Base-by-base conservation (phyloP, 192 early-diverging fungal genomes). In the Coemansia sp. region DNA sequence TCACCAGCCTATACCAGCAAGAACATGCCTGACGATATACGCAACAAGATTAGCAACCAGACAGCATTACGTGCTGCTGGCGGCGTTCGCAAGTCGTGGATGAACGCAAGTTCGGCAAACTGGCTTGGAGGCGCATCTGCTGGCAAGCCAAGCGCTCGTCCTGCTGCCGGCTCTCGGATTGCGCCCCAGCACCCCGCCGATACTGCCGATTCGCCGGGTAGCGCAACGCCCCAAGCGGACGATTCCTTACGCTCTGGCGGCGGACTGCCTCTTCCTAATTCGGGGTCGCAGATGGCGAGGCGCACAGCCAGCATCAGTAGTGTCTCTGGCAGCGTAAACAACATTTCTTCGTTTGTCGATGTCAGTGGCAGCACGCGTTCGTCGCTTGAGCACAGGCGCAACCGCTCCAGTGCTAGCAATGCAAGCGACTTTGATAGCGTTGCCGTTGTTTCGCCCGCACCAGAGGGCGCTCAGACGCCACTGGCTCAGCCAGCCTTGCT, bases 1-100 rank as follows among this genome's bases (percentile, higher is more conserved):
- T 25, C 70, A 39, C 61, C 79, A 14, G 65, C 69, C n/a, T 77
- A 76, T 51, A 77, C 75, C 41, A 84, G 72, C 71, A 78, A 84
- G 32, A 83, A 77, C 38, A 79, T 84, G 73, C 74, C 81, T 0
- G 84, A 83, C 5, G 85, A 86, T n/a, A 20, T 84, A 46, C 74
- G 79, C 42, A 82, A 80, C 61, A 84, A 74, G 55, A 87, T 82
- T 39, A 88, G 86, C 50, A 88, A 88, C 70, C 75, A 85, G 62
- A 87, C 87, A 25, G 87, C 86, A 19, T 75, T 88, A 46, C 76
- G 76, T 22, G 81, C 86, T 7, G 87, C 82, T 38, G 87, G 87
- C 50, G 86, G 79, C 4, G 68, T 83, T 44, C 77, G 84, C 53
- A 85, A 85, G 70, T 74, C 81, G 39, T 88, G 87, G 87, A 88